A percentile compares a stretch with the other conserved stretches of the same genome.
Evolutionary conservation across 345 rosid genomes (phyloP).

Genomic region (Populus nigra): DNA sequence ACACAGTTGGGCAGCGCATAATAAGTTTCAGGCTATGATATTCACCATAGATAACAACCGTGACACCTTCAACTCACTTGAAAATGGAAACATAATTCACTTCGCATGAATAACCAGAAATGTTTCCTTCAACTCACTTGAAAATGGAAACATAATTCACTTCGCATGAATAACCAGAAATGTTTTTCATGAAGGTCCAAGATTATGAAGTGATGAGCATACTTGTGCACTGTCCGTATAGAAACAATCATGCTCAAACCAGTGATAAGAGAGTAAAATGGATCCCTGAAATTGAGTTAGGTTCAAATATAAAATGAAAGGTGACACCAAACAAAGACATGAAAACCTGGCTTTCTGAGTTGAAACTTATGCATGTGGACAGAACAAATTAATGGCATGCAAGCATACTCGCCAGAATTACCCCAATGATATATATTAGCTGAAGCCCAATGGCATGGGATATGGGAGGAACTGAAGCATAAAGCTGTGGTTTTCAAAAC

Average conservation of each 20-base stretch:
- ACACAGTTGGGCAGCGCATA: neutral
- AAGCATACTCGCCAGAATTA: neutral
- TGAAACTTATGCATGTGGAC: neutral
- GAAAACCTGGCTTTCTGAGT: neutral
- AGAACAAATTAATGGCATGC: neutral
- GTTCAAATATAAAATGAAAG: neutral
- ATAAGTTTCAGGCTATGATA: neutral
- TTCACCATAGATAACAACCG: neutral
- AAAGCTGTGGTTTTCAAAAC: neutral
- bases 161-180: neutral
- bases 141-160: neutral
- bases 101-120: neutral
- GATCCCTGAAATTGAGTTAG: neutral
- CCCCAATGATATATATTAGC: neutral
- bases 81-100: neutral
- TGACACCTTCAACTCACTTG: neutral
- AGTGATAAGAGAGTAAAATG: neutral
- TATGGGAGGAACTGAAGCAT: neutral
- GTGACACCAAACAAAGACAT: neutral
- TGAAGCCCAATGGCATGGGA: neutral
- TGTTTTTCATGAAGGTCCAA: neutral
- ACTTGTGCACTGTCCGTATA: neutral
- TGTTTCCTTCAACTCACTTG: neutral
- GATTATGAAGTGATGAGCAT: neutral
- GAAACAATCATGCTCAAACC: neutral